Evolutionary conservation across 1,284 basidiomycete species (phyloP), one percentile per base, ranked within the genome.

Genomic region (Pholiota adiposa): DNA sequence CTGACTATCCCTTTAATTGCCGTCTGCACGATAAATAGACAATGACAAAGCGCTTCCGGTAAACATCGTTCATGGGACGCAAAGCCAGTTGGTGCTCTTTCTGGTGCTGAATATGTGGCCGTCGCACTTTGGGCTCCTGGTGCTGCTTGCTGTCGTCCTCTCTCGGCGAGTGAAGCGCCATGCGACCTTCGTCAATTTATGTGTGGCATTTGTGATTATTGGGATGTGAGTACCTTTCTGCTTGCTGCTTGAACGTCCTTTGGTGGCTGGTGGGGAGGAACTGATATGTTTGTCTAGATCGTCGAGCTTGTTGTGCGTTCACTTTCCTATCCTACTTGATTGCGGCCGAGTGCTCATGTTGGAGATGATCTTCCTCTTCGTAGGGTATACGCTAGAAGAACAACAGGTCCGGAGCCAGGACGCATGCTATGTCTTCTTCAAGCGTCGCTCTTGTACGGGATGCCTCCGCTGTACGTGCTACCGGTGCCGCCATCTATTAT

Each of bases 71-170:
- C 73, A 74, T 49, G 80, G 77, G 44, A 80, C 77, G 4, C 72
- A 78, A 61, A 56, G 68, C 8, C 70, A 80, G 59, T 68, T 82
- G 18, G 63, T 78, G 3, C 69, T 72, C 6, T 83, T 78, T 63
- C 71, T 82, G 58, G 71, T 80, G n/a, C 65, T 83, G 55, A 81
- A 82, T 62, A 74, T 81, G 64, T 80, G 78, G 77, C 73, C 82
- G 3, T 79, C 80, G 9, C 80, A 82, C 66, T 69, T 81, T 54
- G 79, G 79, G 6, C 73, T 83, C 19, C 80, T 80, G 16, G 25
- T 81, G n/a, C 67, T 83, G 11, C 67, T 82, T 7, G 70, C 69
- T 2, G 69, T 78, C 31, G 76, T 81, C 3, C 67, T 75, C 51
- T 76, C 77, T 31, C 79, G 73, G 65, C 72, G 70, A 57, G 73